A percentile compares a stretch with the other conserved stretches of the same genome.
These are phyloP conservation scores for Cyclotella cryptica DNA, from an alignment of 108 stramenopile genomes.

Conservation along the genomic window DNA sequence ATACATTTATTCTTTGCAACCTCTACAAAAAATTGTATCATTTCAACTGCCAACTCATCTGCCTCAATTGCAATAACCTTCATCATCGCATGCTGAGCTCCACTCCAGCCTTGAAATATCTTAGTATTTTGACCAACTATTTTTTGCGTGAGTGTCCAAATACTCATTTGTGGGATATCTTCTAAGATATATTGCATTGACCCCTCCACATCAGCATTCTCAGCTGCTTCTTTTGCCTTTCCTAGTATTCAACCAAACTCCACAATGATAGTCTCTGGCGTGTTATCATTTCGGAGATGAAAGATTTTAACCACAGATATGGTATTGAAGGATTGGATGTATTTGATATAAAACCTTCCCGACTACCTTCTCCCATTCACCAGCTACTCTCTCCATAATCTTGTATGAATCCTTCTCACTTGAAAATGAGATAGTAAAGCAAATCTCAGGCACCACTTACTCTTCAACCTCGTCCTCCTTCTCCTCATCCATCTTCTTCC, in stretches of 20 bases:
- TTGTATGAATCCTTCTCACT: slow-evolving; percentile 7
- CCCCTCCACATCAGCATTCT: not conserved
- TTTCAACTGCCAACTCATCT: not conserved
- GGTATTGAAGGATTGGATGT: slow-evolving; percentile 2
- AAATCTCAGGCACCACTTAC: not conserved
- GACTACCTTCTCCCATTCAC: not conserved
- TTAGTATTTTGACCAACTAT: not conserved
- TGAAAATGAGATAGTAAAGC: not conserved
- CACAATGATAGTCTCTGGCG: not conserved
- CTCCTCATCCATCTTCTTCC: not conserved
- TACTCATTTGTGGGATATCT: not conserved
- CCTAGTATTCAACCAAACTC: not conserved
- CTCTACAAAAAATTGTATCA: not conserved
- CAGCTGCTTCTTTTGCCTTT: not conserved
- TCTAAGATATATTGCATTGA: too few species aligned
- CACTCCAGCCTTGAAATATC: not conserved
- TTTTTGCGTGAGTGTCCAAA: not conserved
- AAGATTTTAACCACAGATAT: not conserved
- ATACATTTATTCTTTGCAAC: not conserved
- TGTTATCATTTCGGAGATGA: not conserved
- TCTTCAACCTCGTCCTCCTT: not conserved
- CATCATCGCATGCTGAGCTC: not conserved
- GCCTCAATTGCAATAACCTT: not conserved
- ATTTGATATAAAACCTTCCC: not conserved
- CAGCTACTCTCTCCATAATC: not conserved